Evolutionary conservation across 257 asterid genomes (phyloP).

Genomic region (Penstemon newberryi): DNA sequence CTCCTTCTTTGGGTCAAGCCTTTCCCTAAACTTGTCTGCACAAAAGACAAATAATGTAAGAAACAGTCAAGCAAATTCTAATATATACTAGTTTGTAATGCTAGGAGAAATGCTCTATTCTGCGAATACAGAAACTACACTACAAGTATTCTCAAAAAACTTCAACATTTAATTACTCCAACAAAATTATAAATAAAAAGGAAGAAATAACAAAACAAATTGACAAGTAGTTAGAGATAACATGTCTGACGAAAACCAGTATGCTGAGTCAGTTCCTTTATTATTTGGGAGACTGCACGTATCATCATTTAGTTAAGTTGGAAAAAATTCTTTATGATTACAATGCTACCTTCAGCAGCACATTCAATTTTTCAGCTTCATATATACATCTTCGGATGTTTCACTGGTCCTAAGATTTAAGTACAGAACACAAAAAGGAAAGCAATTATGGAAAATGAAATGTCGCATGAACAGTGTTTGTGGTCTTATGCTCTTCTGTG

Average conservation of each 20-base stretch:
- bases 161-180: background rate
- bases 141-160: background rate
- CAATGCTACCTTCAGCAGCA: too few species aligned
- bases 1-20: conserved; percentile 89
- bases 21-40: conserved; percentile 90
- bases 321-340: too few species aligned
- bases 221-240: background rate
- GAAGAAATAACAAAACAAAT: background rate
- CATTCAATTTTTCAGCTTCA: too few species aligned
- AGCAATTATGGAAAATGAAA: background rate
- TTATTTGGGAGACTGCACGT: too few species aligned
- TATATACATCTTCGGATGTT: too few species aligned
- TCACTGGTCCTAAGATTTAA: background rate
- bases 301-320: too few species aligned
- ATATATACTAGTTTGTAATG: background rate
- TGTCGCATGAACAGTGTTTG: background rate
- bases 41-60: conserved; percentile 18
- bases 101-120: too few species aligned
- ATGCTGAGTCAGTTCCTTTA: too few species aligned
- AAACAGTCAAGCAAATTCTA: conserved; percentile 11
- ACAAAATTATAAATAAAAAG: background rate
- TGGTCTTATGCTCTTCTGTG: background rate
- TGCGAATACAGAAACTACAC: background rate
- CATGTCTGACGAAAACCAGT: background rate
- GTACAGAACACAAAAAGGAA: background rate